phyloP scores from a whole-genome alignment of 23 red algal genomes.

The Rhodosorus marinus region DNA sequence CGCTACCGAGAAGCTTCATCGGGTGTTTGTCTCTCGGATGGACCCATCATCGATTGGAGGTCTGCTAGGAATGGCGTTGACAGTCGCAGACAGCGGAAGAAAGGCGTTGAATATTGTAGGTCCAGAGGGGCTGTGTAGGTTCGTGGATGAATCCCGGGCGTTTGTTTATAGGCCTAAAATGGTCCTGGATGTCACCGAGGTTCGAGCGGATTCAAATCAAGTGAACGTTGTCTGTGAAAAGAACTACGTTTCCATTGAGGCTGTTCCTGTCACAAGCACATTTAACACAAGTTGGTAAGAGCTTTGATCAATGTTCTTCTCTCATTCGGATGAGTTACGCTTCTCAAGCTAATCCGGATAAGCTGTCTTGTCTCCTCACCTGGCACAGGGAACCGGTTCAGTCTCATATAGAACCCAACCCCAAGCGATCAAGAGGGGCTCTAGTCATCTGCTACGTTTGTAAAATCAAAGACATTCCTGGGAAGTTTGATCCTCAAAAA shows the following conservation, averaged over 20 bases:
- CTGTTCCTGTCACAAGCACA: no score
- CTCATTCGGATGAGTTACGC: no score
- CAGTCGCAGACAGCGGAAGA: conserved; percentile 69
- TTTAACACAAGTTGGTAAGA: no score
- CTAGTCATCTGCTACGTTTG: conserved; percentile 30
- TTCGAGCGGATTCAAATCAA: no score
- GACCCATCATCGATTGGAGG: conserved; percentile 40
- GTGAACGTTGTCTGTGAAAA: no score
- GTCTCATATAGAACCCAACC: no score
- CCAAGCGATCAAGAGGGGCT: no score
- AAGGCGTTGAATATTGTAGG: conserved; percentile 15
- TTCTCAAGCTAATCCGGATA: neutral
- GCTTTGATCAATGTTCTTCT: no score
- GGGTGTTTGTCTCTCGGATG: conserved; percentile 27
- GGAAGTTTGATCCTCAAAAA: conserved; percentile 54
- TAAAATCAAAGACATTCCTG: conserved; percentile 18
- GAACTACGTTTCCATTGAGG: no score
- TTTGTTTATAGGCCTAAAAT: conserved; percentile 40
- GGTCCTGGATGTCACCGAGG: neutral
- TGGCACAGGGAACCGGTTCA: no score
- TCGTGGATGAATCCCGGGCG: conserved; percentile 20
- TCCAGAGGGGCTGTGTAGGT: conserved; percentile 22
- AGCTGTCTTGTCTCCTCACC: neutral
- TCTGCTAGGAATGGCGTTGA: conserved; percentile 53
- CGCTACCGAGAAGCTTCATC: conserved; percentile 8